Percentiles rank a stretch among this genome's conserved stretches.
These are phyloP conservation scores for Clavulina sp. DNA, from an alignment of 768 basidiomycete genomes.

Conservation along the genomic window DNA sequence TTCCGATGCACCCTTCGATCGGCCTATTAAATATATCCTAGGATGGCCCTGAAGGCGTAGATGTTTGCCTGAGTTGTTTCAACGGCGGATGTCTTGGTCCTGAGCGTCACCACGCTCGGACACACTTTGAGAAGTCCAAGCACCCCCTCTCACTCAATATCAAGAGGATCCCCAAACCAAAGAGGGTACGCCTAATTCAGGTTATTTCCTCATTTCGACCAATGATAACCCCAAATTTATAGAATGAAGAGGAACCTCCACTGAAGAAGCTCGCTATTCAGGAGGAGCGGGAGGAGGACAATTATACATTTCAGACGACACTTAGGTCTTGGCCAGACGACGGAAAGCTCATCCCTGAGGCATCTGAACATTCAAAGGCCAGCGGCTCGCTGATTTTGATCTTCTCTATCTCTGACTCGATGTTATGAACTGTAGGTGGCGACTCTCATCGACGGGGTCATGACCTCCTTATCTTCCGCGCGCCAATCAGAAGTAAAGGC, in stretches of 20 bases:
- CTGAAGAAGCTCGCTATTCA: constrained; percentile 78
- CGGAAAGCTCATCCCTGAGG: constrained; percentile 9
- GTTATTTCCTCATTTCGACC: not conserved
- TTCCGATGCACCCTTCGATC: not conserved
- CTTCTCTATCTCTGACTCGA: constrained; percentile 19
- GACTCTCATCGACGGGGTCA: constrained; percentile 43
- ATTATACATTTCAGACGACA: constrained; percentile 48
- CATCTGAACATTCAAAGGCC: constrained; percentile 14
- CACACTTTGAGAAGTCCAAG: constrained; percentile 51
- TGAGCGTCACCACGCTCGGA: constrained; percentile 51
- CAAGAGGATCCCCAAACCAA: constrained; percentile 46
- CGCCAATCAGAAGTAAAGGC: constrained; percentile 90
- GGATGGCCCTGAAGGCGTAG: constrained; percentile 60
- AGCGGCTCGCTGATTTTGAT: constrained; percentile 11
- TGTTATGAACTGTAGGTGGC: constrained; percentile 26
- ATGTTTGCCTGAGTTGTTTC: constrained; percentile 86
- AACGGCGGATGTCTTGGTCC: constrained; percentile 73
- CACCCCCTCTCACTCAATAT: constrained; percentile 72
- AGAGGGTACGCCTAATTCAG: constrained; percentile 31
- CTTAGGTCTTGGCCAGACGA: constrained; percentile 66
- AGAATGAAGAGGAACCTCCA: constrained; percentile 72
- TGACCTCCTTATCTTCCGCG: constrained; percentile 71
- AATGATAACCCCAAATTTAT: not conserved
- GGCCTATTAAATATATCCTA: constrained; percentile 18
- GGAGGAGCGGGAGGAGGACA: constrained; percentile 78